Evolutionary conservation across 176 grass and related monocot species (phyloP), one percentile per base, ranked within the genome.

Genomic region (sorghum (Sorghum bicolor)): DNA sequence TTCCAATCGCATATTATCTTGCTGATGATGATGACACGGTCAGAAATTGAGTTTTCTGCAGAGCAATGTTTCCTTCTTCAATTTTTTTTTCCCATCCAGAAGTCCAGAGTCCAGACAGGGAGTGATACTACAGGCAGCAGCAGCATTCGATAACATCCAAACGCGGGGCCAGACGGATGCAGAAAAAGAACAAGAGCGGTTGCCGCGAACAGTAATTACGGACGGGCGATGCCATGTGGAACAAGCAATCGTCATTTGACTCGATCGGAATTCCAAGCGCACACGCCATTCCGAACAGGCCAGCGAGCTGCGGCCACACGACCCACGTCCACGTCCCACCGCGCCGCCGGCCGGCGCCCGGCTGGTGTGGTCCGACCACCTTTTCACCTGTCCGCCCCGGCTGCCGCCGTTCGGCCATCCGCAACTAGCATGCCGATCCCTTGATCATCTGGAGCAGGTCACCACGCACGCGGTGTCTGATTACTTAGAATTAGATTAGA

Each of bases 371-470:
- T 10, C 61, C 36, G 36, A 8, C n/a, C 1, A 22, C 24, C 45
- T 40, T 83, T 88, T 88, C 75, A 75, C 81, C 60, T 34, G 19
- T 10, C 1, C 12, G 8, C 2, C 28, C 19, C 29, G 40, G 62
- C 40, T 9, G 19, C 70, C 26, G 14, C 31, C 4, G 87, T 85
- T 85, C 17, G 83, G 71, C 52, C 36, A 50, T 17, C 41, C 63
- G 71, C 77, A 55, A 74, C 76, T 31, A 68, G 45, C 69, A 2
- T n/a, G 16, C 24, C 29, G 62, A 31, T 67, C 48, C n/a, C n/a
- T n/a, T n/a, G n/a, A n/a, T n/a, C n/a, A n/a, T n/a, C n/a, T n/a
- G n/a, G n/a, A n/a, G n/a, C n/a, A 3, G 33, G 10, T 15, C 62
- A 5, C 55, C 76, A 37, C 55, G 39, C 55, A 80, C 44, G 58